Evolutionary conservation across 2,329 filamentous ascomycete genomes (phyloP).

Genomic region (Elsinoe australis): DNA sequence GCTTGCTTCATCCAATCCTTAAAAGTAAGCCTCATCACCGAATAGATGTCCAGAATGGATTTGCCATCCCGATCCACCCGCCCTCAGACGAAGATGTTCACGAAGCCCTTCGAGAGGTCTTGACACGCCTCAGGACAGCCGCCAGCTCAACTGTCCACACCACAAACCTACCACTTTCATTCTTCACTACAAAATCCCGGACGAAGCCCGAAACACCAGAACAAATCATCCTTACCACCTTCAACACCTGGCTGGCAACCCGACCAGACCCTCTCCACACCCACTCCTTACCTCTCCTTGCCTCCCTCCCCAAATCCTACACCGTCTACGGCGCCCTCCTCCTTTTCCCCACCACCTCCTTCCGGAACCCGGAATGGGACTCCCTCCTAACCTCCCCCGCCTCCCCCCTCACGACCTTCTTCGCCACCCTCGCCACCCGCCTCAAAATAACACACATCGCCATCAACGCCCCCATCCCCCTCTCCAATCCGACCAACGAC

Average conservation of each 20-base stretch:
- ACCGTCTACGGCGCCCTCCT: constrained; percentile 52
- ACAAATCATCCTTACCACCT: neutral
- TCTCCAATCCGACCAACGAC: constrained; percentile 21
- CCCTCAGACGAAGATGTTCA: no score
- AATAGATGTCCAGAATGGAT: no score
- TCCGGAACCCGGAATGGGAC: constrained; percentile 33
- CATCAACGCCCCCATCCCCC: constrained; percentile 50
- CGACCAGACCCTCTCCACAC: neutral
- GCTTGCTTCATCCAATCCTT: no score
- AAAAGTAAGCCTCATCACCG: no score
- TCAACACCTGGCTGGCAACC: neutral
- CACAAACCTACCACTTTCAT: neutral
- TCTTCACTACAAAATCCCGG: neutral
- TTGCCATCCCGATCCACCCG: no score
- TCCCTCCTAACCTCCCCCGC: constrained; percentile 23
- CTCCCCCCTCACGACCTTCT: constrained; percentile 28
- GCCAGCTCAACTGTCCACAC: no score
- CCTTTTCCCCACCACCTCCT: constrained; percentile 46
- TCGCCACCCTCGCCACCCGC: constrained; percentile 34
- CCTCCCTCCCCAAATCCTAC: constrained; percentile 35
- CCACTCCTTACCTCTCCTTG: neutral
- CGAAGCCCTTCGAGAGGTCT: no score
- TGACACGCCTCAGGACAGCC: no score
- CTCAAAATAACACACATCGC: constrained; percentile 50
- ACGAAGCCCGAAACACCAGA: neutral